Base-by-base conservation (phyloP, 2,329 filamentous ascomycete species). In the Fusarium avenaceum region DNA sequence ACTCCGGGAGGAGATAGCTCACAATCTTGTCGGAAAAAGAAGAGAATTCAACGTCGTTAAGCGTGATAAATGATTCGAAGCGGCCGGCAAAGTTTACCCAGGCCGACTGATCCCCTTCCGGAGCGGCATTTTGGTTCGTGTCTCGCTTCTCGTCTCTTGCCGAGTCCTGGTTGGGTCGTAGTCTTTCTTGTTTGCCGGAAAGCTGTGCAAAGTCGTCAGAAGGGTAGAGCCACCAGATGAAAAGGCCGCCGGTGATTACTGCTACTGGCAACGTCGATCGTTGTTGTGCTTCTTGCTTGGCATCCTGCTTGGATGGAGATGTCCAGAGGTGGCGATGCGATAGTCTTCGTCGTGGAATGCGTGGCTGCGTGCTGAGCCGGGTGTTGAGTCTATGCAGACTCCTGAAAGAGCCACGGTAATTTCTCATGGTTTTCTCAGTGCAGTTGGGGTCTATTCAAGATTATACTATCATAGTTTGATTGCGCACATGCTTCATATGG, bases 1-100 rank as follows among this genome's bases (percentile, higher is more conserved):
- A 98, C 42, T 92, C 89, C 0, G 95, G 95, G 4, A 96, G 80
- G 33, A 98, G 89, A 67, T 87, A 85, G 74, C 88, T 89, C 38
- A 90, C 89, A 26, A 97, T 76, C 67, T 81, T 85, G 66, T 88
- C 86, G 3, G 87, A 83, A 11, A 89, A 72, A 2, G 75, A 77
- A 6, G 80, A 76, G 85, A 87, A 89, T 73, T 90, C 84, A 5
- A 86, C 78, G 68, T 87, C 84, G 20, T 85, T 82, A 4, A 84
- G 76, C 15, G 83, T 76, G 15, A 88, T 85, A 51, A 93, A 84
- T 20, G 82, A 78, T 68, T 84, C 82, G 60, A 88, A 84, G 20
- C 78, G 78, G 19, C 75, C 78, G 3, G 82, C 75, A 63, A 87
- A 86, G 43, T 77, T 77, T 46, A 77, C 73, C 85, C 85, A 87